Evolutionary conservation across 2,329 filamentous ascomycete species (phyloP).

Genomic region (Dothidotthia symphoricarpi): DNA sequence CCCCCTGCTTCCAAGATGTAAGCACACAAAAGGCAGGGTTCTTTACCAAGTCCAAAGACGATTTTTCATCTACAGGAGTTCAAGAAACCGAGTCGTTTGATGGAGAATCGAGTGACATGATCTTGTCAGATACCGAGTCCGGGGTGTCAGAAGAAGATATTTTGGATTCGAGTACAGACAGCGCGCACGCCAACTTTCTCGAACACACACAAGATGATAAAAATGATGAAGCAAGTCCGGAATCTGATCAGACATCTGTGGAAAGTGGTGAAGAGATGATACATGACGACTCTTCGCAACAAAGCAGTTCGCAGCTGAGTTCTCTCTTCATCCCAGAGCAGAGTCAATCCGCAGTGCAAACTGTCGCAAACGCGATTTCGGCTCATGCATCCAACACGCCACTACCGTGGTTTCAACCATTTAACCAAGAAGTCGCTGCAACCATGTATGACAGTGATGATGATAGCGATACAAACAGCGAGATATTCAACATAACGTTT

Average conservation of each 20-base stretch:
- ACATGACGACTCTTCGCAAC: neutral
- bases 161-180: neutral
- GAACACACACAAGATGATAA: neutral
- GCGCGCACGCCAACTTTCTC: too few relatives aligned
- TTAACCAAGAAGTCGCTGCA: neutral
- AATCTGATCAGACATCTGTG: conserved; percentile 3
- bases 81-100: neutral
- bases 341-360: neutral
- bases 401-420: conserved; percentile 7
- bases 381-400: neutral
- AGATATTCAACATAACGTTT: conserved; percentile 1
- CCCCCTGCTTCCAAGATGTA: conserved; percentile 12
- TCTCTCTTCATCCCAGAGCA: neutral
- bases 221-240: too few relatives aligned
- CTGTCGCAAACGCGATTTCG: too few relatives aligned
- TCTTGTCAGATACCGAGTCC: conserved; percentile 5
- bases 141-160: neutral
- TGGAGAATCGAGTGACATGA: conserved; percentile 4
- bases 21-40: conserved; percentile 9
- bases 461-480: conserved; percentile 4
- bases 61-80: neutral
- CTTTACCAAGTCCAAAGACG: neutral
- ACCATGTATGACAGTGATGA: conserved; percentile 1
- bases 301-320: neutral
- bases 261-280: neutral